phyloP scores from a whole-genome alignment of 202 grass and related monocot genomes.

The Brachypodium distachyon region DNA sequence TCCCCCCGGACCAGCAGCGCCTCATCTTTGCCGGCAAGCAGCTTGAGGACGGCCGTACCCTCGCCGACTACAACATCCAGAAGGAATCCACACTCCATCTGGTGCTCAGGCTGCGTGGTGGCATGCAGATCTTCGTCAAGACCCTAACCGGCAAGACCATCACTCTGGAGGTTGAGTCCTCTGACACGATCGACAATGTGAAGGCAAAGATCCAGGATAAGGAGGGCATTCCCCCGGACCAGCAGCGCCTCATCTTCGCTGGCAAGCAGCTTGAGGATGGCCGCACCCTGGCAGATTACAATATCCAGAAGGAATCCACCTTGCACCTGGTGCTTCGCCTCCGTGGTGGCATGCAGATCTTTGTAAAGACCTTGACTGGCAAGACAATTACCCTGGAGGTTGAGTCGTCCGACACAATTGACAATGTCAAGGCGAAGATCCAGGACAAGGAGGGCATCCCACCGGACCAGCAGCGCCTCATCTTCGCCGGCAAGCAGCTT shows the following conservation, averaged over 20 bases:
- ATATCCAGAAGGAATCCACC: conserved; percentile 93
- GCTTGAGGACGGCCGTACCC: conserved; percentile 59
- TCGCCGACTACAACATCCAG: conserved; percentile 70
- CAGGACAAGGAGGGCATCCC: conserved; percentile 79
- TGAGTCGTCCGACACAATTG: conserved; percentile 26
- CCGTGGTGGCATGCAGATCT: conserved; percentile 47
- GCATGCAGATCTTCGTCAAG: conserved; percentile 96
- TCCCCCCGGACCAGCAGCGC: conserved; percentile 66
- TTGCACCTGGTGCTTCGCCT: conserved; percentile 82
- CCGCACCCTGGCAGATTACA: conserved; percentile 78
- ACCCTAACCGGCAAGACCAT: conserved; percentile 91
- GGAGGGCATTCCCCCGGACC: conserved; percentile 89
- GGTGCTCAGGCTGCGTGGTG: too few species aligned
- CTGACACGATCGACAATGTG: conserved; percentile 90
- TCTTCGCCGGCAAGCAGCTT: conserved; percentile 51
- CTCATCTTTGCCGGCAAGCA: conserved; percentile 72
- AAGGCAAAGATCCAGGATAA: conserved; percentile 99
- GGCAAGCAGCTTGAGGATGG: conserved; percentile 93
- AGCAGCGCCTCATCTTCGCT: conserved; percentile 89
- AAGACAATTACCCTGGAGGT: conserved; percentile 48
- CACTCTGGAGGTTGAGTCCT: conserved; percentile 78
- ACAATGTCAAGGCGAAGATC: conserved; percentile 60
- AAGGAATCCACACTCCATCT: conserved; percentile 68
- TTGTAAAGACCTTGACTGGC: conserved; percentile 28
- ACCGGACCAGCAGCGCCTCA: conserved; percentile 48